A percentile compares a stretch with the other conserved stretches of the same genome.
Conservation (phyloP, 1,139 yeast species). For the Kluyveromyces marxianus region DNA sequence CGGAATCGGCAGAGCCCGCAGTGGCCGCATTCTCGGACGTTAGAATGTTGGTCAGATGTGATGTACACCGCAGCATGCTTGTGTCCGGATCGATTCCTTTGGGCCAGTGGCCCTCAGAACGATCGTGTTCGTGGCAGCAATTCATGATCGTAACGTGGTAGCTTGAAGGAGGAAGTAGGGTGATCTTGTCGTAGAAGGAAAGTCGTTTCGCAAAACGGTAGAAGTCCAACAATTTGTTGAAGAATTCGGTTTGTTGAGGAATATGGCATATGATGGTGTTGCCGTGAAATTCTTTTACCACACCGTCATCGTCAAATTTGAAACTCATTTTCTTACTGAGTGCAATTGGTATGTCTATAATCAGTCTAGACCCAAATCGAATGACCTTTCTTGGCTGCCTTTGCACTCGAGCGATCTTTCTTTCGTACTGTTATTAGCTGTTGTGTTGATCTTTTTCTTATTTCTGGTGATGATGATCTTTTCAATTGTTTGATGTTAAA, state of each 20-base stretch:
- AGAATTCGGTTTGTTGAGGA: slow-evolving; percentile 4
- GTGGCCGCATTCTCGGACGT: neutral
- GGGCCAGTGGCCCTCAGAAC: slow-evolving; percentile 2
- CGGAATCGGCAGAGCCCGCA: neutral
- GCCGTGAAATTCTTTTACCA: slow-evolving; percentile 3
- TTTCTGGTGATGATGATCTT: too few relatives aligned
- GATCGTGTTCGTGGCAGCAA: slow-evolving; percentile 5
- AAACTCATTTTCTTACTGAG: neutral
- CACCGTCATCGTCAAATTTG: slow-evolving; percentile 4
- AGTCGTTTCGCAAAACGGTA: slow-evolving; percentile 2
- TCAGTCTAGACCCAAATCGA: too few relatives aligned
- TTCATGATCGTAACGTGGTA: slow-evolving; percentile 5
- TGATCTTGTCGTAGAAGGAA: slow-evolving; percentile 4
- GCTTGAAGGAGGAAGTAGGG: slow-evolving; percentile 5
- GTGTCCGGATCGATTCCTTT: neutral
- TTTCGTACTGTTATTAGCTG: too few relatives aligned
- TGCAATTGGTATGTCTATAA: too few relatives aligned
- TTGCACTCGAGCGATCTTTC: too few relatives aligned
- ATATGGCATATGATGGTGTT: slow-evolving; percentile 2
- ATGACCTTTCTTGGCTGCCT: too few relatives aligned
- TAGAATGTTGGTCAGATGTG: neutral
- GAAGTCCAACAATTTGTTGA: slow-evolving; percentile 1
- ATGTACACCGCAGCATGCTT: neutral
- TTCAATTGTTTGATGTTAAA: too few relatives aligned
- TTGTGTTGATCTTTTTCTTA: too few relatives aligned